Evolutionary conservation across 2,329 filamentous ascomycete genomes (phyloP), one percentile per base, ranked within the genome.

Genomic region (Aspergillus caelatus): DNA sequence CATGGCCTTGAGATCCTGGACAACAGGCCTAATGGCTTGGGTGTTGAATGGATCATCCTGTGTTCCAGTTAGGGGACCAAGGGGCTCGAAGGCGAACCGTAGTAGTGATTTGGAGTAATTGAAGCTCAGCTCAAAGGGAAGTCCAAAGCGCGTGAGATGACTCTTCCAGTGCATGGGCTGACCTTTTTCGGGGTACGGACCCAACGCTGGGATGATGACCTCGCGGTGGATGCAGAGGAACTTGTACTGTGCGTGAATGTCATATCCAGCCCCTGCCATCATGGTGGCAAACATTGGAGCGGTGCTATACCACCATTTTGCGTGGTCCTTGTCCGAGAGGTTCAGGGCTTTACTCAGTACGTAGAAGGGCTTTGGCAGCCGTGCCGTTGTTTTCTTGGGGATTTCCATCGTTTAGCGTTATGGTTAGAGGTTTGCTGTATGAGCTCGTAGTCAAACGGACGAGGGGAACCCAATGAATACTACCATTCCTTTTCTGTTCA

Each of bases 11-110:
- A 68, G 30, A 14, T 30, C 32, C 32, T 66, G n/a, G 16, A 67
- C 54, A 45, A 43, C 45, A n/a, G 34, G 43, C 48, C 58, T 14
- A 2, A 65, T 64, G 21, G 61, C 55, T 16, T 60, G 34, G 8
- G 59, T 62, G 64, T 67, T 67, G 57, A 66, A 66, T 2, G 61
- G 65, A n/a, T 67, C 65, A 3, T 58, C 34, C 11, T 19, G 26
- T 6, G 66, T 62, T 12, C 65, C 65, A 2, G 65, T 63, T 16
- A 48, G 12, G 16, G 62, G 43, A 32, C 57, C 64, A 9, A 67
- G 57, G n/a, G 66, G 66, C 59, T 68, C 66, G 32, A 60, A 65
- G 41, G 65, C 57, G 11, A 62, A 67, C 26, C 66, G 60, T 1
- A 68, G 41, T 12, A 61, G 21, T 8, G 58, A 62, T 16, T 67